Conservation (phyloP, 108 stramenopile genomes). For the Poteriospumella lacustris region DNA sequence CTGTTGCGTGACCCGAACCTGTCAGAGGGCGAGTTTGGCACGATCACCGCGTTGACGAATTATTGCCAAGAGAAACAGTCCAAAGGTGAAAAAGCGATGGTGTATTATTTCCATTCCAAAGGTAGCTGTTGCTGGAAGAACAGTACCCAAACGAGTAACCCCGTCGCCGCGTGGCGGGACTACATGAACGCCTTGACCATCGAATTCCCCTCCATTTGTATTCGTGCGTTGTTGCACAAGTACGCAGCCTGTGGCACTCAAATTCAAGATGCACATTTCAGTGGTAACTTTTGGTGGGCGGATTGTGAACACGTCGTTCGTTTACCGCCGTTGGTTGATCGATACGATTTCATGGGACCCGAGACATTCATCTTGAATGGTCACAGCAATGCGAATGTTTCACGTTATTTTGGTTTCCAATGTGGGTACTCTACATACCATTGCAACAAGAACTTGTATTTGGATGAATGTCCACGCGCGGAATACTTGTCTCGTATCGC, state of each 20-base stretch:
- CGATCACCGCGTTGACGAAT: neutral
- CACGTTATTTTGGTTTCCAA: neutral
- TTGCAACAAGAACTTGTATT: neutral
- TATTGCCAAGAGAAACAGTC: neutral
- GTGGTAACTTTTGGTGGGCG: slow-evolving; percentile 16
- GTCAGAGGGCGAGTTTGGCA: neutral
- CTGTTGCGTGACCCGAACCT: neutral
- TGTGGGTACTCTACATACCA: neutral
- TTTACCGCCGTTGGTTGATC: neutral
- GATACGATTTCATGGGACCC: neutral
- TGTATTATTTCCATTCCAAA: slow-evolving; percentile 12
- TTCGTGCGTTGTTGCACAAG: neutral
- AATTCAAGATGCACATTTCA: neutral
- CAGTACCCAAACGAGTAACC: neutral
- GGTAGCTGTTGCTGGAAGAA: neutral
- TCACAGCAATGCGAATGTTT: neutral
- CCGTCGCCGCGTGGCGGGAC: neutral
- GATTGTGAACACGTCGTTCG: neutral
- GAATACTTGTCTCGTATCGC: neutral
- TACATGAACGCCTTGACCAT: neutral
- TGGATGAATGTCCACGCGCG: neutral
- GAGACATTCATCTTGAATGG: neutral
- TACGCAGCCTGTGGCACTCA: neutral
- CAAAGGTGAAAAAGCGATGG: neutral
- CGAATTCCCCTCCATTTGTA: slow-evolving; percentile 15